Evolutionary conservation across 2,329 filamentous ascomycete species (phyloP), one percentile per base, ranked within the genome.

Genomic region (Venturia aucupariae): DNA sequence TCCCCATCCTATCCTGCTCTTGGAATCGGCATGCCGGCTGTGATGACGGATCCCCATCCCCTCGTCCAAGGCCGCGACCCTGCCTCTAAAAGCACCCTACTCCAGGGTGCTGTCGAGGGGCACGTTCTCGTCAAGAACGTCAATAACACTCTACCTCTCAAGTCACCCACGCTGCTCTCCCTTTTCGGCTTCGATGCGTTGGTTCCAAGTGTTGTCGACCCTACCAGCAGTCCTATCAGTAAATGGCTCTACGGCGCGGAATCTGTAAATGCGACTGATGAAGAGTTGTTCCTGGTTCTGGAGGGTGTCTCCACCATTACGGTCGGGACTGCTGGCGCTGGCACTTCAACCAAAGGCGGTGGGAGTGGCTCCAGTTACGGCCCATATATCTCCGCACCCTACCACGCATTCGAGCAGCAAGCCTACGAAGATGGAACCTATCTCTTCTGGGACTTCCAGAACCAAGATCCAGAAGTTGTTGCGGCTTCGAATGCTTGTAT

Each of bases 101-200:
- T 86, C 0, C 76, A 83, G 22, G 82, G 82, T 3, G 85, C 84
- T 0, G 75, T 86, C 6, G 84, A 87, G 68, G 84, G 86, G 4
- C 84, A 87, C 13, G 70, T 67, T 1, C 77, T 88, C 0, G 78
- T 87, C 41, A 88, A 88, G 71, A 88, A 88, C 70, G 74, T 71
- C 54, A 81, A 82, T 44, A 77, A 75, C 19, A 75, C 82, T 0
- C 77, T 88, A 0, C 85, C 85, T 0, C 72, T 88, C 0, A 76
- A 78, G 11, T 72, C 68, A 11, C 78, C 77, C 0, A 80, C 74
- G 35, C 70, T 82, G 65, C 70, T 88, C 15, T 86, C 84, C 4
- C 24, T 66, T 13, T 63, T 71, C 44, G 72, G 71, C 48, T 72
- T 68, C 35, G 57, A 60, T 22, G 62, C 48, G 1, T 39, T 15